Base-by-base conservation (phyloP, 1,284 basidiomycete species). In the Apiotrichum gracile region DNA sequence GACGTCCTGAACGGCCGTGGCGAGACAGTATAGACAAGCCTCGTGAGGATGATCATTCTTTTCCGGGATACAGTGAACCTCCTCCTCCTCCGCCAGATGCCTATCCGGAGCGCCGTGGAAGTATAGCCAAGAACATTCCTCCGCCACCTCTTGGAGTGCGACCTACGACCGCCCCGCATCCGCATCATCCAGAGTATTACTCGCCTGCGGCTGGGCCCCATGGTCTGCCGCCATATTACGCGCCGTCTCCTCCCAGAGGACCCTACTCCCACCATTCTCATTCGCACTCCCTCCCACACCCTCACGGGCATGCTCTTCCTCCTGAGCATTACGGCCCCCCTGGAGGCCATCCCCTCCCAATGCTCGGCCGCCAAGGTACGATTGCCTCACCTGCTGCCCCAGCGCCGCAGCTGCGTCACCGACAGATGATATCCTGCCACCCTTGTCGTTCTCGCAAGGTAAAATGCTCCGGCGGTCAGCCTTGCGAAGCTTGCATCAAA, bases 351-450 rank as follows among this genome's bases (percentile, higher is more conserved):
- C 45, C 45, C 2, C 21, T 46, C 3, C 45, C 45, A 6, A 46
- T 46, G 33, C 31, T 46, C 4, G 33, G 24, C 2, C 22, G 45
- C 12, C 45, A 17, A 12, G 33, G 31, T 24, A 21, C 34, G 1
- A 46, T 35, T 16, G 34, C 22, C 2, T 6, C 33, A 10, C 46
- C 46, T 1, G 35, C 35, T 5, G 34, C 46, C 10, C 50, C 41
- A 3, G 12, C 41, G 10, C 47, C 47, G 13, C 46, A 51, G 27
- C 42, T 54, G 33, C 43, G 58, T 3, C 54, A 60, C 29, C 64
- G 70, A 4, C 68, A 70, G 46, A 57, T 57, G 17, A 70, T 71
- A 22, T 65, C 64, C 4, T 73, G 70, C 47, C 68, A 63, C 38
- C 65, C 66, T 1, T 73, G 70, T 40, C 59, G 70, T 12, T 47